Evolutionary conservation across 1,284 basidiomycete species (phyloP).

Genomic region (Ustilago curta): DNA sequence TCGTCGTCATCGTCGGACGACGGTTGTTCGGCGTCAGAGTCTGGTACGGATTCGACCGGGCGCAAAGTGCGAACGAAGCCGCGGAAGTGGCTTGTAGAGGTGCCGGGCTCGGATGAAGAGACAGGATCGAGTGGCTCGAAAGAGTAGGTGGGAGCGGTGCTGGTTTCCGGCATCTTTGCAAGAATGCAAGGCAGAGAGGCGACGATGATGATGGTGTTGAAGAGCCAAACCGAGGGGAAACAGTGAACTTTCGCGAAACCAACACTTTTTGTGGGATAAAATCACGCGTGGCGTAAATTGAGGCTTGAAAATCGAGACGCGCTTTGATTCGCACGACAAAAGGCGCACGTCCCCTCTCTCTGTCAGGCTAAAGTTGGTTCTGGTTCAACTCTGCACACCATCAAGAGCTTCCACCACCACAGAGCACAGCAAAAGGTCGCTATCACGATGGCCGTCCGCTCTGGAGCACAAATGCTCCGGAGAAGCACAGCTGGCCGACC

Average conservation of each 20-base stretch:
- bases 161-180: constrained; percentile 14
- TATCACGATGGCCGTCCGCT: constrained; percentile 16
- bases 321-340: constrained; percentile 33
- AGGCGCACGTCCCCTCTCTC: constrained; percentile 24
- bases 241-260: constrained; percentile 7
- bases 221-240: neutral
- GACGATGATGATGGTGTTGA: neutral
- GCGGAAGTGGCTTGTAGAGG: constrained; percentile 42
- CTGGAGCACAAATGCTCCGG: constrained; percentile 15
- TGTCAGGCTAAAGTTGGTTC: neutral
- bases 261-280: constrained; percentile 9
- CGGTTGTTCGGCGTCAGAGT: constrained; percentile 39
- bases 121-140: constrained; percentile 40
- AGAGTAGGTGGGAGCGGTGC: constrained; percentile 14
- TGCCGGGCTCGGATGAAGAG: constrained; percentile 7
- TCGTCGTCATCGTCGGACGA: constrained; percentile 31
- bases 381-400: neutral
- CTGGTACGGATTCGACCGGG: constrained; percentile 22
- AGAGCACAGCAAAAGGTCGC: neutral
- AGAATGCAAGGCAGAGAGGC: neutral
- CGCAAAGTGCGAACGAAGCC: constrained; percentile 31
- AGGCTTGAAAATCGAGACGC: constrained; percentile 13
- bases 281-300: constrained; percentile 43
- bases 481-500: neutral
- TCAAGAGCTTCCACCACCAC: neutral